Conservation (phyloP, 164 flowering plant genomes). For the Piper longum region DNA sequence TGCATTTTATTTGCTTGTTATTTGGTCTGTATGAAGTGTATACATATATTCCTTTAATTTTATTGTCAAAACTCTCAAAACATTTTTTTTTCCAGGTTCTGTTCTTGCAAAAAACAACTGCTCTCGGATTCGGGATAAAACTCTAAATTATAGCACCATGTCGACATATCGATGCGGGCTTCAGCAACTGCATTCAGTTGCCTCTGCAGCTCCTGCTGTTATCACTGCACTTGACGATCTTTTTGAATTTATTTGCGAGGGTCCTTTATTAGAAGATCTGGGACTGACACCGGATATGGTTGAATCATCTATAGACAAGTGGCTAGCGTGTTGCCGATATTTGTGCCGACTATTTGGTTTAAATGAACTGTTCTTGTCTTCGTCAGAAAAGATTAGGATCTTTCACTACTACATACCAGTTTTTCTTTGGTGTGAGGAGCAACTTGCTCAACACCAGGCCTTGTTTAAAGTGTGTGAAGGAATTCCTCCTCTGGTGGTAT, state of each 20-base stretch:
- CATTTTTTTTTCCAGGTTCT: slow-evolving; percentile 4
- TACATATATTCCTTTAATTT: too few relatives aligned
- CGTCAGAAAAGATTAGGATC: slow-evolving; percentile 62
- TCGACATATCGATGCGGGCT: slow-evolving; percentile 13
- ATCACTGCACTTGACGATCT: slow-evolving; percentile 73
- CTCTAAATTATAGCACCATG: slow-evolving; percentile 4
- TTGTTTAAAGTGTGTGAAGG: slow-evolving; percentile 59
- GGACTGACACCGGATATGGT: slow-evolving; percentile 47
- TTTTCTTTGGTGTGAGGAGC: slow-evolving; percentile 86
- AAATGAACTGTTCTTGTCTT: slow-evolving; percentile 44
- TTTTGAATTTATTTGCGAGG: slow-evolving; percentile 65
- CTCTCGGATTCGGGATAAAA: slow-evolving; percentile 43
- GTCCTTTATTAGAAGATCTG: slow-evolving; percentile 54
- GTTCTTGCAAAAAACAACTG: slow-evolving; percentile 17
- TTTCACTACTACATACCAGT: slow-evolving; percentile 93
- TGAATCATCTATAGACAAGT: slow-evolving; percentile 56
- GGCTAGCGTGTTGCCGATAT: slow-evolving; percentile 50
- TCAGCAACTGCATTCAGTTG: slow-evolving; percentile 25
- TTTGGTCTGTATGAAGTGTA: neutral
- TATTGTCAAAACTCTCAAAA: neutral
- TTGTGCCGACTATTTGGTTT: slow-evolving; percentile 57
- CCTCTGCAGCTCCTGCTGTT: slow-evolving; percentile 36
- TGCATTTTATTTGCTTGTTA: neutral
- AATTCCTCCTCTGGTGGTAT: slow-evolving; percentile 87
- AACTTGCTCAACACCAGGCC: slow-evolving; percentile 56